Conservation (phyloP, 1,284 basidiomycete genomes). For the Rhodofomes roseus region DNA sequence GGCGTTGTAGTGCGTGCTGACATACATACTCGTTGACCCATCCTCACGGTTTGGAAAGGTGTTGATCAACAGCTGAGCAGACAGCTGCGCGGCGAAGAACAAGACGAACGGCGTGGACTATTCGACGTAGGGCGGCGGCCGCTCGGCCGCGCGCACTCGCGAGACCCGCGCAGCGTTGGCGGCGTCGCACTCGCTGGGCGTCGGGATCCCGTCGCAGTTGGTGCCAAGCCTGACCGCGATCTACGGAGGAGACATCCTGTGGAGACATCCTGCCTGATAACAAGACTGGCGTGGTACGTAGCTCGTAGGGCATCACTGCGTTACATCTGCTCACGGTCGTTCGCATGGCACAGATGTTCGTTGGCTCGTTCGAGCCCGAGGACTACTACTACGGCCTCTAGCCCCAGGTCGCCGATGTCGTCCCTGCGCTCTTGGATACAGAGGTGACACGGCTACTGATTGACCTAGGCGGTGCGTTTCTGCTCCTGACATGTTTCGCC, state of each 20-base stretch:
- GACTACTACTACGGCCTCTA: conserved; percentile 54
- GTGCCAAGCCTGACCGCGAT: conserved; percentile 44
- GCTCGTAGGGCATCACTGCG: not conserved
- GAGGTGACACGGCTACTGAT: conserved; percentile 52
- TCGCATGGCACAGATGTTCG: conserved; percentile 45
- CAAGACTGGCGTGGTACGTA: conserved; percentile 55
- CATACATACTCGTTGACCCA: no score
- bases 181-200: conserved; percentile 38
- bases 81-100: conserved; percentile 53
- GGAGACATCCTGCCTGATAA: conserved; percentile 55
- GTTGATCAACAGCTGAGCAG: conserved; percentile 49
- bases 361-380: conserved; percentile 51
- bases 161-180: not conserved
- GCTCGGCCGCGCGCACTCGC: conserved; percentile 25
- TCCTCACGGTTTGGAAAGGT: no score
- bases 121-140: conserved; percentile 24
- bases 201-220: conserved; percentile 45
- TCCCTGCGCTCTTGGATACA: conserved; percentile 42
- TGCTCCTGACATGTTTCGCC: not conserved
- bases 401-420: conserved; percentile 43
- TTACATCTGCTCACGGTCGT: not conserved
- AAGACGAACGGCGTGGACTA: conserved; percentile 55
- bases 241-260: conserved; percentile 49
- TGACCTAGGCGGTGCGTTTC: conserved; percentile 47
- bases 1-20: conserved; percentile 44